phyloP scores from a whole-genome alignment of 331 rosid genomes.

The Erythrophleum ivorense region DNA sequence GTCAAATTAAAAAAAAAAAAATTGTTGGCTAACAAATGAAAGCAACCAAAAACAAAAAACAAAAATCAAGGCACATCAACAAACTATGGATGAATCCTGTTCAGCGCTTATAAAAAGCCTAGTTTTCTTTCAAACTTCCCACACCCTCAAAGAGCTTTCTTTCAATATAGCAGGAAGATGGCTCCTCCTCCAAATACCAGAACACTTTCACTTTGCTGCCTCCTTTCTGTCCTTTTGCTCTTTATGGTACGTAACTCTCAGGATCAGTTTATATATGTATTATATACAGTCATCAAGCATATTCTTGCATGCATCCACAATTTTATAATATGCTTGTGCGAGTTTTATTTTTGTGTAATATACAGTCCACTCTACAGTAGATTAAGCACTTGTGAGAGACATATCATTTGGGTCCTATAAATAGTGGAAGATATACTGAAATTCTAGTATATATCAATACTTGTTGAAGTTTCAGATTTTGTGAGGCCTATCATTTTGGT shows the following conservation, averaged over 20 bases:
- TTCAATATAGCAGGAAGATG: conserved; percentile 36
- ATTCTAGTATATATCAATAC: not conserved
- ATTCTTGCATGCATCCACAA: not conserved
- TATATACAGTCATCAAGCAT: not conserved
- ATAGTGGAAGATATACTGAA: not conserved
- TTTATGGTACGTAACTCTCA: conserved; percentile 37
- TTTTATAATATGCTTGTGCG: not conserved
- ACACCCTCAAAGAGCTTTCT: not conserved
- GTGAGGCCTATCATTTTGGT: no score
- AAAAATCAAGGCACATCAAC: not conserved
- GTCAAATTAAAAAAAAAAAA: no score
- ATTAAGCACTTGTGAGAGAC: not conserved
- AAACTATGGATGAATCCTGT: not conserved
- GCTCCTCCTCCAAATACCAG: conserved; percentile 13
- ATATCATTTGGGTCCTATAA: not conserved
- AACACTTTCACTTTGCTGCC: conserved; percentile 28
- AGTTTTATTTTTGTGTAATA: not conserved
- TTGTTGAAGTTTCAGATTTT: no score
- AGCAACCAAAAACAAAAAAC: no score
- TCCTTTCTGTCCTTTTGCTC: conserved; percentile 37
- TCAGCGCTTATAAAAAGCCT: conserved; percentile 39
- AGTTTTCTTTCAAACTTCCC: conserved; percentile 11
- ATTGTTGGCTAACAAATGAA: no score
- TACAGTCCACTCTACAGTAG: not conserved
- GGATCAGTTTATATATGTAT: not conserved